Conservation (phyloP, 306 rosid genomes). For the Astragalus glycyphyllos region DNA sequence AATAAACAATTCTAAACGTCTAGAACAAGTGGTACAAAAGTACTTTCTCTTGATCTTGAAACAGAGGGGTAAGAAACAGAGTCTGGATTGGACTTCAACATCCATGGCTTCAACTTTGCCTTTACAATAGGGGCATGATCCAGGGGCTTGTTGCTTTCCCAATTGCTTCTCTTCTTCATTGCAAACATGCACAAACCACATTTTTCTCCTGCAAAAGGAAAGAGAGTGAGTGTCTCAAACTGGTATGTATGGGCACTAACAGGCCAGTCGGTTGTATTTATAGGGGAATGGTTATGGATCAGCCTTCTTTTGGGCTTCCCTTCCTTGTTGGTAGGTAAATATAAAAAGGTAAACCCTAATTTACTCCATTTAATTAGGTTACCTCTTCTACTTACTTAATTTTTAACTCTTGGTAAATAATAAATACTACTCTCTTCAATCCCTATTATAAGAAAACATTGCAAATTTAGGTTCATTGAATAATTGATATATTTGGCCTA, state of each 20-base stretch:
- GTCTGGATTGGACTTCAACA: constrained; percentile 67
- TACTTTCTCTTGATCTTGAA: constrained; percentile 82
- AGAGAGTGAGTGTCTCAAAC: not conserved
- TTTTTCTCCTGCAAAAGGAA: constrained; percentile 45
- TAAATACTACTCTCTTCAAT: too few species aligned
- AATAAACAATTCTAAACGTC: constrained; percentile 67
- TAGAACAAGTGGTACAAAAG: constrained; percentile 73
- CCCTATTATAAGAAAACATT: too few species aligned
- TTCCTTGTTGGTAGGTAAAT: not conserved
- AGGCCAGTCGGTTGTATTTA: constrained; percentile 11
- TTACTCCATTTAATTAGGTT: too few species aligned
- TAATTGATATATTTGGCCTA: too few species aligned
- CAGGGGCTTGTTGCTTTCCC: constrained; percentile 79
- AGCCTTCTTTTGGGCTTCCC: not conserved
- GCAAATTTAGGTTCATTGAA: too few species aligned
- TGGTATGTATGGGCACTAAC: not conserved
- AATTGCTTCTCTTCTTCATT: constrained; percentile 75
- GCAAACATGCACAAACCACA: constrained; percentile 72
- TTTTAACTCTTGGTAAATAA: too few species aligned
- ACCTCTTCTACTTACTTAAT: too few species aligned
- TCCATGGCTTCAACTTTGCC: constrained; percentile 86
- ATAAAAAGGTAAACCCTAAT: not conserved
- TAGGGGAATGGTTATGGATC: not conserved
- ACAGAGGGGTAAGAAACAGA: constrained; percentile 78
- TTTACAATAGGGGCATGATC: constrained; percentile 82